phyloP scores from a whole-genome alignment of 2,329 filamentous ascomycete species.

The Aspergillus pseudonomiae region DNA sequence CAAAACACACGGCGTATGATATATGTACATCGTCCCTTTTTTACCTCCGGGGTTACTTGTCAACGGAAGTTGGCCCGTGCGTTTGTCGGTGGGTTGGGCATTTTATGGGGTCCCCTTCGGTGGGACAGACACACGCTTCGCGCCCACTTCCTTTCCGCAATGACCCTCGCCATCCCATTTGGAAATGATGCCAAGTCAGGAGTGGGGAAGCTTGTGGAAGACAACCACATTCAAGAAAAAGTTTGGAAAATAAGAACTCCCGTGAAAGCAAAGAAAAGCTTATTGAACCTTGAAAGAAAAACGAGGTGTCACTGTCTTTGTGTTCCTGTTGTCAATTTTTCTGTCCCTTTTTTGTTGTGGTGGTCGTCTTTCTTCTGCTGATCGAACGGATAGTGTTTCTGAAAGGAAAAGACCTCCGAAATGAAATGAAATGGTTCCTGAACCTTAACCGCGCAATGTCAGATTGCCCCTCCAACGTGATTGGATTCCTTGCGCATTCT shows the following conservation, averaged over 20 bases:
- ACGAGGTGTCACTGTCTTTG: background rate
- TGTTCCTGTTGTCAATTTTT: background rate
- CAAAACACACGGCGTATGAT: background rate
- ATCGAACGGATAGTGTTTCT: background rate
- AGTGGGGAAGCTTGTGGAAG: background rate
- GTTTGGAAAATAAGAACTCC: background rate
- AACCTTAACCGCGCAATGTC: background rate
- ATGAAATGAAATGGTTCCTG: conserved; percentile 1
- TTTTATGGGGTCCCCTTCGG: background rate
- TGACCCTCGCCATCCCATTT: background rate
- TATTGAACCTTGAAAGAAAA: background rate
- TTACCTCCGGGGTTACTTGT: background rate
- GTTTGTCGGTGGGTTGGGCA: background rate
- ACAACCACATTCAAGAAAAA: background rate
- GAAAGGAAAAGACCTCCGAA: background rate
- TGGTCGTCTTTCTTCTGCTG: background rate
- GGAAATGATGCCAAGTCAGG: background rate
- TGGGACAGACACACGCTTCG: background rate
- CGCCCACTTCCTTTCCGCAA: background rate
- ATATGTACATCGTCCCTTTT: background rate
- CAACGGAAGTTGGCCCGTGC: background rate
- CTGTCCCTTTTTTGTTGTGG: background rate
- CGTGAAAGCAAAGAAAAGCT: background rate
- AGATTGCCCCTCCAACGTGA: too few species aligned
- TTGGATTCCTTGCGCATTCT: background rate